Conservation (phyloP, 805 yeast species). For the Lipomyces orientalis region DNA sequence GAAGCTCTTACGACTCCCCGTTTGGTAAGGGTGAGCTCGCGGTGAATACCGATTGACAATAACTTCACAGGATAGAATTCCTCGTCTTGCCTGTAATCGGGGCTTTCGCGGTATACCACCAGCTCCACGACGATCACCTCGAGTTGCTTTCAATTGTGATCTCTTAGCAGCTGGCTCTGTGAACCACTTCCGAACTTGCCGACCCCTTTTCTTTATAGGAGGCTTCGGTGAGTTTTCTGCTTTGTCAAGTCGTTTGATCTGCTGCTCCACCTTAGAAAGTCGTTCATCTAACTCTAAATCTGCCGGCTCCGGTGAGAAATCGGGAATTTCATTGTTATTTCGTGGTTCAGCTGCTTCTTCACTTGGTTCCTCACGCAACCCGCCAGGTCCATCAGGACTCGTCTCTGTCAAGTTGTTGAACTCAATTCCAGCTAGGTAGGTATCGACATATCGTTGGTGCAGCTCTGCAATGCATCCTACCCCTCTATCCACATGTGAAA, state of each 20-base stretch:
- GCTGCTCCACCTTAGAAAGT: not conserved
- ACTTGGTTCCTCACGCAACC: not conserved
- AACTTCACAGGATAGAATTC: conserved; percentile 10
- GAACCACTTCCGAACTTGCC: not conserved
- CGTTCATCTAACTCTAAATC: not conserved
- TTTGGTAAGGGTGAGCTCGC: conserved; percentile 7
- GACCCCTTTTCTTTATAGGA: not conserved
- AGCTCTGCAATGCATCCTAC: not conserved
- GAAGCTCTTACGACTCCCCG: conserved; percentile 3
- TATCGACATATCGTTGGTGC: conserved; percentile 12
- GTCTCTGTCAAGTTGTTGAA: not conserved
- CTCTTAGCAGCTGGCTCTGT: not conserved
- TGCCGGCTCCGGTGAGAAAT: conserved; percentile 1
- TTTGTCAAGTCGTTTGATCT: not conserved
- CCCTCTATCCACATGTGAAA: not conserved
- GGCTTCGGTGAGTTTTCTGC: not conserved
- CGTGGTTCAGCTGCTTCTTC: not conserved
- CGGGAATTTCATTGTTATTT: not conserved
- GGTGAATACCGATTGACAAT: conserved; percentile 15
- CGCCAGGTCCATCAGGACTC: not conserved
- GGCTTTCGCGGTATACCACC: not conserved
- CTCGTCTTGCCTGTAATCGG: not conserved
- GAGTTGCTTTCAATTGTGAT: not conserved
- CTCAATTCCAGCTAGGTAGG: conserved; percentile 7
- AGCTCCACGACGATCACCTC: not conserved